Evolutionary conservation across 2,329 filamentous ascomycete genomes (phyloP).

Genomic region (Aspergillus arachidicola): DNA sequence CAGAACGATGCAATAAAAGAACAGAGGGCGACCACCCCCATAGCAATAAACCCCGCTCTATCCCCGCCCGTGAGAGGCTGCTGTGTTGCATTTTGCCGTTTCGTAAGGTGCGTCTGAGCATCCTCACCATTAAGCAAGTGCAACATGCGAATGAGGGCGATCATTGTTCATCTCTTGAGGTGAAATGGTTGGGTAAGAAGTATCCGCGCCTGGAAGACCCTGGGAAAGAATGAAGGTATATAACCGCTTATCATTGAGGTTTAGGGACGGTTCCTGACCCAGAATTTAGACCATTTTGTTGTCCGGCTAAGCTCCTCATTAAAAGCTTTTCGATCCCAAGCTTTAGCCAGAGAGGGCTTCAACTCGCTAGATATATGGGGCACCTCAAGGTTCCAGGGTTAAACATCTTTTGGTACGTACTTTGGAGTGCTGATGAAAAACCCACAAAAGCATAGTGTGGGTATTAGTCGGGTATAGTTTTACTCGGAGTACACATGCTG

Average conservation of each 20-base stretch:
- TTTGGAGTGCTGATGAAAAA: background rate
- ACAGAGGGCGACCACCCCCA: slow-evolving; percentile 48
- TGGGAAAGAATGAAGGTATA: background rate
- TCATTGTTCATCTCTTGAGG: slow-evolving; percentile 7
- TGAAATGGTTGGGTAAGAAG: background rate
- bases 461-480: background rate
- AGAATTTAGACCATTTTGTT: background rate
- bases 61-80: slow-evolving; percentile 23
- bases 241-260: background rate
- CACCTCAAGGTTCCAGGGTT: background rate
- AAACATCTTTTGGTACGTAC: background rate
- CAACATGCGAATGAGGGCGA: slow-evolving; percentile 4
- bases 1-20: slow-evolving; percentile 34
- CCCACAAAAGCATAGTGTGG: background rate
- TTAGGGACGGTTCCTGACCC: background rate
- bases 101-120: background rate
- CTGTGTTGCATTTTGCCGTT: background rate
- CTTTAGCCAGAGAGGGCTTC: background rate
- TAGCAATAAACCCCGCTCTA: slow-evolving; percentile 49
- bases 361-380: slow-evolving; percentile 8
- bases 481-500: background rate
- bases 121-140: slow-evolving; percentile 6
- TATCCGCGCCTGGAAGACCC: background rate
- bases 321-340: slow-evolving; percentile 4
- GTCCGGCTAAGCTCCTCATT: background rate